These are phyloP conservation scores for Hypoxylon sp. DNA, from an alignment of 2,329 filamentous ascomycete genomes.

Conservation along the genomic window DNA sequence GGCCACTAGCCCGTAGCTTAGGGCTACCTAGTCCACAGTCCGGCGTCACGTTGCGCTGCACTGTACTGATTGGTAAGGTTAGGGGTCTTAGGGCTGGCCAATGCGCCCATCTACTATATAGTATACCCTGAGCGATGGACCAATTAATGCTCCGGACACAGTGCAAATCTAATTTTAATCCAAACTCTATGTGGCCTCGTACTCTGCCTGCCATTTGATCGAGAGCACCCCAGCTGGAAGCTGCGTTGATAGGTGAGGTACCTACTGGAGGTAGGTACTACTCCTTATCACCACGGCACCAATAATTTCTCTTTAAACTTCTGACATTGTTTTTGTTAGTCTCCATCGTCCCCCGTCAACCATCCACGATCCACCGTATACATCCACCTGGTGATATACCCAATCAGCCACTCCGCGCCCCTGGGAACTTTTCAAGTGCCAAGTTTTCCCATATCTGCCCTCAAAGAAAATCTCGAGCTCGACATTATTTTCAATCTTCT, in stretches of 20 bases:
- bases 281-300: slow-evolving; percentile 1
- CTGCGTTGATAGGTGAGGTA: slow-evolving; percentile 1
- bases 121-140: slow-evolving; percentile 20
- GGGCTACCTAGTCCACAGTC: slow-evolving; percentile 5
- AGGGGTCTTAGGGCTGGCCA: slow-evolving; percentile 31
- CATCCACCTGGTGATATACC: background rate
- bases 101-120: slow-evolving; percentile 1
- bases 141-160: slow-evolving; percentile 40
- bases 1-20: background rate
- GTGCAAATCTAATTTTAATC: slow-evolving; percentile 34
- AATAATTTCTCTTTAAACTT: slow-evolving; percentile 27
- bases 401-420: slow-evolving; percentile 23
- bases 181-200: slow-evolving; percentile 20
- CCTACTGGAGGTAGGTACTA: background rate
- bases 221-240: background rate
- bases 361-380: slow-evolving; percentile 25
- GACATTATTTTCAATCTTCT: slow-evolving; percentile 31
- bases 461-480: slow-evolving; percentile 28
- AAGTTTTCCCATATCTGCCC: slow-evolving; percentile 33
- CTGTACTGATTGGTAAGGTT: slow-evolving; percentile 28
- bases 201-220: background rate
- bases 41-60: slow-evolving; percentile 12
- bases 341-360: slow-evolving; percentile 26
- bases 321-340: slow-evolving; percentile 33
- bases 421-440: slow-evolving; percentile 24